Conservation (phyloP, 371 early-diverging fungal species). For the Mortierella sp. region DNA sequence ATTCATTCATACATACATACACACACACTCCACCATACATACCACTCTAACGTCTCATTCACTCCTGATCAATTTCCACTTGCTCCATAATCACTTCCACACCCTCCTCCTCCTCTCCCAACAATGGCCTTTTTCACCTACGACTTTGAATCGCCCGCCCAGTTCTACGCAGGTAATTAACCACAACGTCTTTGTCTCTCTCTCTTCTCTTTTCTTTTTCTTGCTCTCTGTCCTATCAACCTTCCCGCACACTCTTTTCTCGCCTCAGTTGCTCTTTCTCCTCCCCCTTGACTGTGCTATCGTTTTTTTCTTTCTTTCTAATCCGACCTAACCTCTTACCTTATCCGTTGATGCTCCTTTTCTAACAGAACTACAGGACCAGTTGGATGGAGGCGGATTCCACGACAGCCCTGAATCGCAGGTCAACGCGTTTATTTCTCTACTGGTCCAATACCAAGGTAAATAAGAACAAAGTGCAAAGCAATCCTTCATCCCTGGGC, state of each 20-base stretch:
- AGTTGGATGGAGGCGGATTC: conserved; percentile 61
- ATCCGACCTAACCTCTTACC: background rate
- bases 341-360: background rate
- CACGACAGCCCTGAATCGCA: conserved; percentile 61
- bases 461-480: conserved; percentile 3
- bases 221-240: background rate
- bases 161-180: conserved; percentile 67
- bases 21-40: background rate
- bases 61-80: background rate
- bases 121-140: conserved; percentile 57
- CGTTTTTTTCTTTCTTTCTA: conserved; percentile 1
- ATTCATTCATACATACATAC: background rate
- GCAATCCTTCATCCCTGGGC: background rate
- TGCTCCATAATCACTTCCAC: background rate
- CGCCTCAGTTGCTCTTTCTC: background rate
- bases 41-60: background rate
- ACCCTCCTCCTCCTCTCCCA: background rate
- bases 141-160: conserved; percentile 49
- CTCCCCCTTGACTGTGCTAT: background rate
- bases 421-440: conserved; percentile 62
- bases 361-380: conserved; percentile 64
- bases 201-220: background rate
- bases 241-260: too few species aligned
- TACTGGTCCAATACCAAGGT: conserved; percentile 60
- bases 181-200: background rate